Evolutionary conservation across 805 yeast genomes (phyloP).

Genomic region (Saccharomyces paradoxus): DNA sequence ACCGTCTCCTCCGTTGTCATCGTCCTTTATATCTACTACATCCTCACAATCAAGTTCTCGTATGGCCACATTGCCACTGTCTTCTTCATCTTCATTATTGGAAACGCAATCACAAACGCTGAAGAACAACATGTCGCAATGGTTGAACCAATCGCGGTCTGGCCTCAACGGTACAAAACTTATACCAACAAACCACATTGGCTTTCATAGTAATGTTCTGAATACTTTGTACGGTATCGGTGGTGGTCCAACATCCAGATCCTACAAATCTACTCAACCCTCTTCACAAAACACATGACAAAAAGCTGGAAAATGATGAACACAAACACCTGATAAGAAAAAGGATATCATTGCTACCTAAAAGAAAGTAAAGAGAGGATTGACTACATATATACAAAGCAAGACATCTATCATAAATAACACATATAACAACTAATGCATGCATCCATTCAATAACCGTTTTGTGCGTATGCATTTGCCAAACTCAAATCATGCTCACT

Average conservation of each 20-base stretch:
- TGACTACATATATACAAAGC: not conserved
- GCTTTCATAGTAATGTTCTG: constrained; percentile 7
- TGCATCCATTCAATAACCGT: not conserved
- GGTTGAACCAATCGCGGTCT: not conserved
- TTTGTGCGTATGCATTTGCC: not conserved
- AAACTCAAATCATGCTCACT: not conserved
- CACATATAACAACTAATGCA: not conserved
- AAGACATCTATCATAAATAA: not conserved
- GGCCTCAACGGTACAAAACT: not conserved
- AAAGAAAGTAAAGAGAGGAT: not conserved
- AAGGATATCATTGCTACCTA: not conserved
- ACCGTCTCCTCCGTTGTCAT: not conserved
- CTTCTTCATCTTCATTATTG: not conserved
- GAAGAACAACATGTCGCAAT: constrained; percentile 4
- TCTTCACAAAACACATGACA: not conserved
- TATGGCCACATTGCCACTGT: not conserved
- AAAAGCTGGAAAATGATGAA: not conserved
- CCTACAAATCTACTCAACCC: not conserved
- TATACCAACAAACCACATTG: constrained; percentile 1
- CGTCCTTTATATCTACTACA: not conserved
- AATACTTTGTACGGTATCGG: constrained; percentile 8
- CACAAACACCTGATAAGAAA: not conserved
- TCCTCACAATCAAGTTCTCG: not conserved
- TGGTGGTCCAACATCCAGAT: not conserved
- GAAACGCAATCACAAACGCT: constrained; percentile 4